Conservation (phyloP, 1,284 basidiomycete species). For the Ganoderma multipileum region DNA sequence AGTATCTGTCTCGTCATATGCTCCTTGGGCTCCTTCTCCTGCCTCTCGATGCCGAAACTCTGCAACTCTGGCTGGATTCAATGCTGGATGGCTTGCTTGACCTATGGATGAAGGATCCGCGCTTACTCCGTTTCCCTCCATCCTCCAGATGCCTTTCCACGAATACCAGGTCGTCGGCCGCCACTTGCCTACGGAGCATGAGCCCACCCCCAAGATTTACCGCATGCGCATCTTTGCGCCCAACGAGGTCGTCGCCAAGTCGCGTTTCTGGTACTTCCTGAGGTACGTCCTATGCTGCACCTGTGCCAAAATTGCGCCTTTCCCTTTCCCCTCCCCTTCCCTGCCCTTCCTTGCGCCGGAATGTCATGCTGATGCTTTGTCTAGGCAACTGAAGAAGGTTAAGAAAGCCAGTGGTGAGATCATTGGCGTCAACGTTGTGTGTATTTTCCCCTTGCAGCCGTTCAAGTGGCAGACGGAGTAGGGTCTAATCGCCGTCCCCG, state of each 20-base stretch:
- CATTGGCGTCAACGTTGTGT: constrained; percentile 96
- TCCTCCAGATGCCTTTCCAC: constrained; percentile 53
- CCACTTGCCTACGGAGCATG: constrained; percentile 93
- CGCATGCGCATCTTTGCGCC: constrained; percentile 99
- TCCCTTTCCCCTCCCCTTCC: neutral
- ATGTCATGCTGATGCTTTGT: constrained; percentile 16
- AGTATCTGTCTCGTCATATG: constrained; percentile 16
- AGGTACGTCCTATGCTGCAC: constrained; percentile 51
- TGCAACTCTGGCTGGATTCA: constrained; percentile 20
- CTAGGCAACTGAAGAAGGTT: constrained; percentile 96
- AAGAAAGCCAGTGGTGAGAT: constrained; percentile 99
- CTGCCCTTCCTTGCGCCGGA: neutral
- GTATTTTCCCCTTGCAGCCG: constrained; percentile 84
- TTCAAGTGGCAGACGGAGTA: constrained; percentile 85
- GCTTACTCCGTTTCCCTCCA: constrained; percentile 14
- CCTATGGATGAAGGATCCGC: constrained; percentile 26
- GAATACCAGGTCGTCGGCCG: constrained; percentile 99
- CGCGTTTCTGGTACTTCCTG: constrained; percentile 99
- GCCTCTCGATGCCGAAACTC: constrained; percentile 16
- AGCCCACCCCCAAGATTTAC: constrained; percentile 96
- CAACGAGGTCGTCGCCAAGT: constrained; percentile 99
- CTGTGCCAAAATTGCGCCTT: no score
- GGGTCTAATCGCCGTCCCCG: constrained; percentile 59
- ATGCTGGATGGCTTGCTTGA: constrained; percentile 26
- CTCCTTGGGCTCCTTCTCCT: constrained; percentile 11